These are phyloP conservation scores for Diplosphaera chodatii DNA, from an alignment of 139 green algal species.

Conservation along the genomic window DNA sequence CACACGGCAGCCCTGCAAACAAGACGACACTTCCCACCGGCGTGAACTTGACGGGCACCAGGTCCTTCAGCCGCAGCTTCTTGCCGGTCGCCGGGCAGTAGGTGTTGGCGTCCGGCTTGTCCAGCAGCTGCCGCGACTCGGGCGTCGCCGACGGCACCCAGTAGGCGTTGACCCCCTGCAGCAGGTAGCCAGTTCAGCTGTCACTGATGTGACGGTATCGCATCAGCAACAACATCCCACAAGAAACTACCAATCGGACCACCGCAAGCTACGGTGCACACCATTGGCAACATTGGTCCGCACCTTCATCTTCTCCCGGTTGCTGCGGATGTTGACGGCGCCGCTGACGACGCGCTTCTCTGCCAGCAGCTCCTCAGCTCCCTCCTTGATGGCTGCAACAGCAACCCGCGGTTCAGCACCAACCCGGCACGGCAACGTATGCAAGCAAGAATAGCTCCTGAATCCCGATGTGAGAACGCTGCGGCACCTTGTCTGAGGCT, in stretches of 20 bases:
- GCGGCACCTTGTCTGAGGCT: slow-evolving; percentile 12
- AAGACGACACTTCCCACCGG: too few species aligned
- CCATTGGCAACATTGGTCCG: too few species aligned
- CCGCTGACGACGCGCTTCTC: slow-evolving; percentile 34
- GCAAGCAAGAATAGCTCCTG: neutral
- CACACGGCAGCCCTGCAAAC: too few species aligned
- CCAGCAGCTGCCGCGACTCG: slow-evolving; percentile 36
- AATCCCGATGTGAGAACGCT: too few species aligned
- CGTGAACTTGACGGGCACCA: slow-evolving; percentile 61
- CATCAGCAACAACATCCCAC: too few species aligned
- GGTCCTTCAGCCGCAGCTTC: slow-evolving; percentile 78
- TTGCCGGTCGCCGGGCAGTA: slow-evolving; percentile 73
- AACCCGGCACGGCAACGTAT: neutral
- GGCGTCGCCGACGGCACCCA: slow-evolving; percentile 66
- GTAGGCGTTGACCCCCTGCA: slow-evolving; percentile 64
- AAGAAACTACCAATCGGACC: too few species aligned
- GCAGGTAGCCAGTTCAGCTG: too few species aligned
- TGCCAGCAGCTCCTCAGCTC: slow-evolving; percentile 36
- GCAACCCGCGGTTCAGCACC: too few species aligned
- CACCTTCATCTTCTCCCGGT: slow-evolving; percentile 63
- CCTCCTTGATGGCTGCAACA: slow-evolving; percentile 28
- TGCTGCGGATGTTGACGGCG: slow-evolving; percentile 62
- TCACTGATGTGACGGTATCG: too few species aligned
- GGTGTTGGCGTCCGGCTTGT: slow-evolving; percentile 67
- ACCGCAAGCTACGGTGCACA: too few species aligned